Conservation (phyloP, 108 stramenopile genomes). For the Pseudonitzschia multistriata region DNA sequence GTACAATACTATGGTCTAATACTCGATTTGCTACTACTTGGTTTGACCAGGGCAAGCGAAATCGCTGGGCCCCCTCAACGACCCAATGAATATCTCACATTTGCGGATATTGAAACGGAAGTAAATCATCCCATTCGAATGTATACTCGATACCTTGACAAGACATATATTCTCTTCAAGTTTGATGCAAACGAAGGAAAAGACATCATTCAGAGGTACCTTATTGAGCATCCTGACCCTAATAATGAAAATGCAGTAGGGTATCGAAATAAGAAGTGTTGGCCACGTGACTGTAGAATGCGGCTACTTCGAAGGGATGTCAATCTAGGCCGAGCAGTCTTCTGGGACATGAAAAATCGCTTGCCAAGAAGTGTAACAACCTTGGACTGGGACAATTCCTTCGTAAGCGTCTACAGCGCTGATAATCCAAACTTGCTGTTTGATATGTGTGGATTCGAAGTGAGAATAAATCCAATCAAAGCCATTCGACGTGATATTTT, state of each 20-base stretch:
- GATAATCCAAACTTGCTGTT: conserved; percentile 99
- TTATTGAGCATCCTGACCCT: conserved; percentile 99
- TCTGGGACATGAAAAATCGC: conserved; percentile 99
- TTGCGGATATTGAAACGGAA: conserved; percentile 95
- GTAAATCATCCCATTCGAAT: conserved; percentile 94
- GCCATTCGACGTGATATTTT: conserved; percentile 66
- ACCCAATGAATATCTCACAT: conserved; percentile 96
- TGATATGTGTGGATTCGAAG: conserved; percentile 99
- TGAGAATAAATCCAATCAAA: conserved; percentile 92
- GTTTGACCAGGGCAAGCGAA: conserved; percentile 95
- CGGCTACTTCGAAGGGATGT: conserved; percentile 98
- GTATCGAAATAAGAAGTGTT: conserved; percentile 99
- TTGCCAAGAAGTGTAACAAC: conserved; percentile 95
- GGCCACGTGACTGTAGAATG: conserved; percentile 99
- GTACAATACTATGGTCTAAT: conserved; percentile 98
- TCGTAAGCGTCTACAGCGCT: conserved; percentile 96
- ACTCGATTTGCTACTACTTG: conserved; percentile 93
- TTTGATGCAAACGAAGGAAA: conserved; percentile 94
- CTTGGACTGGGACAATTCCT: conserved; percentile 97
- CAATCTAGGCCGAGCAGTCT: conserved; percentile 96
- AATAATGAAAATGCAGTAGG: conserved; percentile 99
- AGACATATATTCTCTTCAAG: conserved; percentile 94
- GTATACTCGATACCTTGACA: conserved; percentile 98
- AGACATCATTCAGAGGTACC: conserved; percentile 97
- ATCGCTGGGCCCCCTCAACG: conserved; percentile 95